Base-by-base conservation (phyloP, 2,329 filamentous ascomycete genomes). In the Pseudovirgaria hyperparasitica region DNA sequence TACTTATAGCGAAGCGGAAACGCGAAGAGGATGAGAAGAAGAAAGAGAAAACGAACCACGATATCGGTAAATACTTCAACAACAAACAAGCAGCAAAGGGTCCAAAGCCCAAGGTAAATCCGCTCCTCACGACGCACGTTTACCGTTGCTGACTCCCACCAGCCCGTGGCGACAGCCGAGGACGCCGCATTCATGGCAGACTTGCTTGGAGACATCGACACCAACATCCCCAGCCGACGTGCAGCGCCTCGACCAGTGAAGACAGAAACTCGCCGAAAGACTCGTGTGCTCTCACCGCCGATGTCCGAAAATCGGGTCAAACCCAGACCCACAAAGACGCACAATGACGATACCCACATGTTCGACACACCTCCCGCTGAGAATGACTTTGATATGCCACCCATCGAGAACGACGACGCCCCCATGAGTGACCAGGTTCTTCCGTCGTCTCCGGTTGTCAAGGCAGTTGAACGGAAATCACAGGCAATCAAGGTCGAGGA, bases 41-140 rank as follows among this genome's bases (percentile, higher is more conserved):
- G 50, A 73, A 79, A 45, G 82, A 92, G 42, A 85, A 82, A 51
- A 82, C 85, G 39, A 85, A 92, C 54, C 80, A 81, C 46, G 80
- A 85, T 41, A 96, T 98, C 49, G 85, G 78, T 55, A 87, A 92
- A 45, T 98, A 92, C 57, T 96, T 98, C 52, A 87, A 71, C 40
- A 81, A 79, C 41, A 84, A 82, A 29, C 69, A 72, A 18, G 62
- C 63, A 19, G 54, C 62, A 19, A 53, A 59, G 26, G 76, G 75
- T 31, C 63, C 76, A 9, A 96, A 94, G 50, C 67, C 79, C 11
- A 96, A 93, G 69, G 84, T 86, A 55, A 32, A 54, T 16, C 31
- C 31, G 6, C 15, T n/a, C 8, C 2, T 14, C 6, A 18, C 9
- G 9, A 24, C 11, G n/a, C 7, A 5, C 20, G 9, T 15, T 19